Evolutionary conservation across 345 rosid species (phyloP).

Genomic region (Boechera divaricarpa): DNA sequence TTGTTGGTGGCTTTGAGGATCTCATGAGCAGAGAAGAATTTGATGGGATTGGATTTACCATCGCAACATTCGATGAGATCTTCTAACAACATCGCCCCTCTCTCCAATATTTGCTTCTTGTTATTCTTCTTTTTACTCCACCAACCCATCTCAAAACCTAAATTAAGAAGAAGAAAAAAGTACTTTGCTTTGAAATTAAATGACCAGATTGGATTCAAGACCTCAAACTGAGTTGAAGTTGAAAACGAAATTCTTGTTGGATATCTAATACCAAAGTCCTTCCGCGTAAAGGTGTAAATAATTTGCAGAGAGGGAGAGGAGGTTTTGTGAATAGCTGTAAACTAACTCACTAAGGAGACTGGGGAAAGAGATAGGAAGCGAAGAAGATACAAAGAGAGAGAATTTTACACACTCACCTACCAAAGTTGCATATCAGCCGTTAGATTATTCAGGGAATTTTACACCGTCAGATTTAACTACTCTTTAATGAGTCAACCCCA

Average conservation of each 20-base stretch:
- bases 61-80: background rate
- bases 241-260: no score
- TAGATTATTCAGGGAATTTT: background rate
- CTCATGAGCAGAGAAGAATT: background rate
- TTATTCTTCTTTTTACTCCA: background rate
- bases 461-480: constrained; percentile 24
- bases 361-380: constrained; percentile 39
- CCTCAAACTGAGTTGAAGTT: background rate
- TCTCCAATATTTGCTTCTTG: background rate
- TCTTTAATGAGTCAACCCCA: background rate
- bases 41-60: constrained; percentile 5
- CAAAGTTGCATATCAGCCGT: constrained; percentile 20
- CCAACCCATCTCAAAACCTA: background rate
- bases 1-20: background rate
- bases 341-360: background rate
- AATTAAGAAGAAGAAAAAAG: no score
- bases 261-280: no score
- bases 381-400: constrained; percentile 10
- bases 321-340: no score
- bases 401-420: constrained; percentile 21
- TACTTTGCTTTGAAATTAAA: background rate
- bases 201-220: background rate
- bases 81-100: background rate
- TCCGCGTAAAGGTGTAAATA: no score
- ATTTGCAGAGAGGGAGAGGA: no score